Evolutionary conservation across 768 basidiomycete genomes (phyloP), one percentile per base, ranked within the genome.

Genomic region (Pleurotus pulmonarius): DNA sequence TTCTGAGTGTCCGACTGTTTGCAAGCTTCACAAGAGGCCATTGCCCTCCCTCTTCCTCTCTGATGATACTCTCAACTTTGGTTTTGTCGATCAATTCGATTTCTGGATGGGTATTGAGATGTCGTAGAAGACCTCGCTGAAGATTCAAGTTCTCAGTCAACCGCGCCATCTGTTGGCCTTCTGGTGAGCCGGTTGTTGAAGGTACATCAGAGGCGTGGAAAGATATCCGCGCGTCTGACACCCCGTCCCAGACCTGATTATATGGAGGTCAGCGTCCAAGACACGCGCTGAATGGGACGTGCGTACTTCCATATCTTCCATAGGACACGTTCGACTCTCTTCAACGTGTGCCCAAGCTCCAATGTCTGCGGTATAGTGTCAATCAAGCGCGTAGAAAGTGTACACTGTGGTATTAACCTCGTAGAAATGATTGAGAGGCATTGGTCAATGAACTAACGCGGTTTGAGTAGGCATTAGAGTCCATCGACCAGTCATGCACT

Each of bases 71-170:
- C 38, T 79, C 75, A 3, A 98, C 97, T 65, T 82, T 88, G 24
- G 82, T 80, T 46, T 82, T 83, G 62, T 96, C 91, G 5, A 88
- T 62, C 4, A 98, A 62, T 46, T 85, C 73, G 1, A 96, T 74
- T 12, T 75, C 68, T 0, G 78, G 75, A n/a, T 75, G 62, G 4
- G 68, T 64, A 7, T 76, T 74, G 8, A 97, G 77, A 63, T 83
- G 82, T 1, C 77, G 76, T 12, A 98, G 78, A 34, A 95, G 82
- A 1, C 83, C 94, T 1, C 88, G 83, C 70, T 98, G 97, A 1
- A 99, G 77, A 65, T 98, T 98, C 45, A 94, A 75, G 64, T 95
- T 98, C 70, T 99, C 97, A 0, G 88, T 93, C 64, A 98, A 74
- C 20, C 83, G 85, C 13, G 94, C 86, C 88, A 98, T 92, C 56